Evolutionary conservation across 345 rosid genomes (phyloP), one percentile per base, ranked within the genome.

Genomic region (Populus euphratica): DNA sequence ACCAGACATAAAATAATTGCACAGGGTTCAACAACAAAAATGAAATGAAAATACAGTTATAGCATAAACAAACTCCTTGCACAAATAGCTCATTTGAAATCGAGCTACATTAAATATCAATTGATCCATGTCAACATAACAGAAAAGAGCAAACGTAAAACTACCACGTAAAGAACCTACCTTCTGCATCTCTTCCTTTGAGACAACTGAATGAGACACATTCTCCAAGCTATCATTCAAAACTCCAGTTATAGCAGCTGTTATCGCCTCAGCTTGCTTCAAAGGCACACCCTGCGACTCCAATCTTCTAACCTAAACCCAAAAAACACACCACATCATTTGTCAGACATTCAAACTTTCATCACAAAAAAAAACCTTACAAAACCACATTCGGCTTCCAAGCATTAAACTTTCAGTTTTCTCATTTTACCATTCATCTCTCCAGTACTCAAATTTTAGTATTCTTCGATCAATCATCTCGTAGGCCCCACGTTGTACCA

Each of bases 251-350:
- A 81, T 77, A 9, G 77, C 68, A 38, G 68, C 76, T 16, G 84
- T 81, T 62, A 81, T 77, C 8, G 81, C 84, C 76, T 81, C 84
- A 31, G 81, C 84, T 52, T 81, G 84, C 50, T 78, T 73, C 23
- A 72, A 74, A 1, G 81, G 81, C 76, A 81, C 33, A 14, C 84
- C 84, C 20, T 78, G 21, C 12, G 74, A 71, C 73, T 81, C 81
- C 59, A 81, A 70, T 74, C 67, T 81, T 41, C 76, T 73, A 12
- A 70, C 81, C 84, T 81, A n/a, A 71, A 52, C 23, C 50, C 50
- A 13, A 47, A 6, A 13, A 47, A 47, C 50, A 47, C 50, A 13
- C 18, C 50, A 47, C 50, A 13, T 47, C 50, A 47, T 47, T 47
- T 47, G 50, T 4, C 18, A 47, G 4, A 47, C 50, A 47, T 13